These are phyloP conservation scores for Effrenium voratum DNA, from an alignment of 73 alveolate species.

Conservation along the genomic window DNA sequence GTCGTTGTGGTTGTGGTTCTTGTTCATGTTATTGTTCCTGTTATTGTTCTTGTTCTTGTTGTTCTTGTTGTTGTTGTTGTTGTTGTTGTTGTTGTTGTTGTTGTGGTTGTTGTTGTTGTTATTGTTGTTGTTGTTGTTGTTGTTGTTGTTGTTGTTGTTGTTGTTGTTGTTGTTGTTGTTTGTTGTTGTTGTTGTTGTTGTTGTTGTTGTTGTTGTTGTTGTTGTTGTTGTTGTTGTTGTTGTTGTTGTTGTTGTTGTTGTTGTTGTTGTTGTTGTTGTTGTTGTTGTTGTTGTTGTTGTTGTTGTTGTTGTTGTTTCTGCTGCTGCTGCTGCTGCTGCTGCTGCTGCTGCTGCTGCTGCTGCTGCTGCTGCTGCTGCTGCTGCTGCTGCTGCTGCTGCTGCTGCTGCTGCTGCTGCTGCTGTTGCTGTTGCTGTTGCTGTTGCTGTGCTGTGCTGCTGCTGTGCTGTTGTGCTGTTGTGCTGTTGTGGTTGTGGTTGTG, in stretches of 20 bases:
- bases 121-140: too few species aligned
- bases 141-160: too few species aligned
- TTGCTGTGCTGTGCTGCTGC: not conserved
- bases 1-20: too few species aligned
- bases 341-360: not conserved
- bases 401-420: constrained; percentile 43
- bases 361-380: not conserved
- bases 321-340: not conserved
- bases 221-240: not conserved
- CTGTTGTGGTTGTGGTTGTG: too few species aligned
- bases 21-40: too few species aligned
- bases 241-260: not conserved
- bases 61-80: too few species aligned
- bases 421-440: constrained; percentile 24
- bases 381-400: constrained; percentile 36
- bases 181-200: not conserved
- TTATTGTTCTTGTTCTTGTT: too few species aligned
- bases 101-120: too few species aligned
- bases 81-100: too few species aligned
- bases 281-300: not conserved
- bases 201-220: not conserved
- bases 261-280: not conserved
- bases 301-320: not conserved
- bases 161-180: too few species aligned
- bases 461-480: too few species aligned